Base-by-base conservation (phyloP, 2,329 filamentous ascomycete species). In the Helotiales sp. region DNA sequence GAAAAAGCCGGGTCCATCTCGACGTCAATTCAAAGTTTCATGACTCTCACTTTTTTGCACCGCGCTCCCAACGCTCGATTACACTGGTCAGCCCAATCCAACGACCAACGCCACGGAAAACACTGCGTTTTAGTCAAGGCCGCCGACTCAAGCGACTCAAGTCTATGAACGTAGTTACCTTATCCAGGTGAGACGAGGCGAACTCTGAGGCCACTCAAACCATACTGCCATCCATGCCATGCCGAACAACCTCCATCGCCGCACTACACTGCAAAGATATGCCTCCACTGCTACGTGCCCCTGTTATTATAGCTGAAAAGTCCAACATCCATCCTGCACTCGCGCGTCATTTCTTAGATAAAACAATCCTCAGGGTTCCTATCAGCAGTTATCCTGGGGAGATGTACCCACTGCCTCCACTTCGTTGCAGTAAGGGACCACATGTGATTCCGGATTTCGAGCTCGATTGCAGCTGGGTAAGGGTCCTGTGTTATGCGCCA, bases 291-390 rank as follows among this genome's bases (percentile, higher is more conserved):
- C 22, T 50, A n/a, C 26, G 8, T 8, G 6, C 7, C 52, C 52
- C 30, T 34, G 52, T 32, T 17, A n/a, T n/a, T n/a, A n/a, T n/a
- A 26, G 28, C 50, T 54, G 24, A 54, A 15, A 32, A 7, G 24
- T n/a, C n/a, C 26, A 30, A 30, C 52, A 10, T 37, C 52, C 52
- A 10, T 37, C 52, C 52, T 55, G 52, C 52, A 55, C 17, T n/a
- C 52, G 28, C 30, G 52, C 52, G 52, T 55, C 52, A 55, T 55
- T 15, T 37, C 52, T 55, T 32, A 55, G 52, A 55, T 55, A 55
- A 37, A 55, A 55, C 30, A 55, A 22, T 34, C 30, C 17, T 15
- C 49, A 30, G 24, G 26, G 49, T 28, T 52, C 49, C 49, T 52
- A 52, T 52, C 24, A 52, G 49, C 49, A 52, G 15, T 30, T 8